Percentiles rank a stretch among this genome's conserved stretches.
Evolutionary conservation across 176 grass and related monocot species (phyloP).

Genomic region (Eragrostis nindensis): DNA sequence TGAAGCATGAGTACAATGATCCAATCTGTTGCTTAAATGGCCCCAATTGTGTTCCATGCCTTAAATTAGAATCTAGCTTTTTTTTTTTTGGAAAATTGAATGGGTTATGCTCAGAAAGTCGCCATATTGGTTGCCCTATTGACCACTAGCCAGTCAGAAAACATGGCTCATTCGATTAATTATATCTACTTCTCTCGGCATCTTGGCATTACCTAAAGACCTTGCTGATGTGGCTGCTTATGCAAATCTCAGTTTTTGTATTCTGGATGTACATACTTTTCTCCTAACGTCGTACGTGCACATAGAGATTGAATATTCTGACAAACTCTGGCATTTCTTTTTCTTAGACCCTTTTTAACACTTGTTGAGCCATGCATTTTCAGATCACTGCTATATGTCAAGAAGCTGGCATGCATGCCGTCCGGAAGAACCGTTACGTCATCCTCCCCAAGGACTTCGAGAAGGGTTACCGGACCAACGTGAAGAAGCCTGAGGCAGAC

Average conservation of each 20-base stretch:
- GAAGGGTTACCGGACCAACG: conserved; percentile 93
- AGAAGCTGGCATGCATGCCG: conserved; percentile 98
- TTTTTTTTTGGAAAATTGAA: background rate
- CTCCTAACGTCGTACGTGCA: too few species aligned
- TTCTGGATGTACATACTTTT: too few species aligned
- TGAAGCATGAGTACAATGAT: too few species aligned
- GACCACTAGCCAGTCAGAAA: too few species aligned
- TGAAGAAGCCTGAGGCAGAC: conserved; percentile 93
- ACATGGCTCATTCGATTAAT: too few species aligned
- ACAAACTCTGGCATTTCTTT: background rate
- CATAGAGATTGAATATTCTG: too few species aligned
- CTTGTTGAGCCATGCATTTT: background rate
- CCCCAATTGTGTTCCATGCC: background rate
- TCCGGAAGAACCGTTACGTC: conserved; percentile 91
- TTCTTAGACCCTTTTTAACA: background rate
- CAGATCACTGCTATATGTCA: conserved; percentile 93
- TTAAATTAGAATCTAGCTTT: too few species aligned
- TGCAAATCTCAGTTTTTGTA: too few species aligned
- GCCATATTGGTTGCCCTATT: background rate
- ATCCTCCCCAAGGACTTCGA: conserved; percentile 98
- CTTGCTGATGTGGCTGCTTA: too few species aligned
- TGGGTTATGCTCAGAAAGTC: background rate
- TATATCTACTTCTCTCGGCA: too few species aligned
- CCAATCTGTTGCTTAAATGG: background rate
- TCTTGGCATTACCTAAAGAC: too few species aligned